Percentiles rank a stretch among this genome's conserved stretches.
These are phyloP conservation scores for Xerocomus tenax DNA, from an alignment of 1,284 basidiomycete genomes.

Conservation along the genomic window DNA sequence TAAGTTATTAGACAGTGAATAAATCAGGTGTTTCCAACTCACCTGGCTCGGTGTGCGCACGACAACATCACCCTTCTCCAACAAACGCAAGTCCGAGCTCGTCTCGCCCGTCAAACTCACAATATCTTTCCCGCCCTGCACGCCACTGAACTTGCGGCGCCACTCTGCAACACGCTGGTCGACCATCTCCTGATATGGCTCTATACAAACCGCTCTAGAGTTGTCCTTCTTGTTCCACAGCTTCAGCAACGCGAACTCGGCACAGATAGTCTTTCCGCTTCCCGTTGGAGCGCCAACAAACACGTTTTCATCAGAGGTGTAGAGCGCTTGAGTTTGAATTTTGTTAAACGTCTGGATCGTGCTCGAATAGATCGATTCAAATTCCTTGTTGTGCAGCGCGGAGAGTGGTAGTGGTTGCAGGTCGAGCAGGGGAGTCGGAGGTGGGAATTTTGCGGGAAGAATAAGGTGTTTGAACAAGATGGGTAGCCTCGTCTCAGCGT, in stretches of 20 bases:
- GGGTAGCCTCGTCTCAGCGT: constrained; percentile 88
- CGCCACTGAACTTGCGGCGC: constrained; percentile 71
- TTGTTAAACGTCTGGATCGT: constrained; percentile 89
- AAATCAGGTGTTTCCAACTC: constrained; percentile 18
- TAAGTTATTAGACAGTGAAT: constrained; percentile 9
- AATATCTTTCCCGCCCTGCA: constrained; percentile 88
- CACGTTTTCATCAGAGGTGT: constrained; percentile 92
- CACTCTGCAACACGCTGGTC: constrained; percentile 85
- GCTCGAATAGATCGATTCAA: constrained; percentile 75
- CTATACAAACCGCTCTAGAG: constrained; percentile 87
- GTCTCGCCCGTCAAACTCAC: constrained; percentile 91
- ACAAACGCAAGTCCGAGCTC: constrained; percentile 82
- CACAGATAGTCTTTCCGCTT: constrained; percentile 89
- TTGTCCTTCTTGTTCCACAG: constrained; percentile 87
- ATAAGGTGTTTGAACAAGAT: constrained; percentile 98
- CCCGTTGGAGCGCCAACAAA: constrained; percentile 95
- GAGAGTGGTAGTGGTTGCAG: constrained; percentile 86
- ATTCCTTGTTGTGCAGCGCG: constrained; percentile 87
- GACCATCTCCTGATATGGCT: constrained; percentile 96
- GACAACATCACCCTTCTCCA: constrained; percentile 89
- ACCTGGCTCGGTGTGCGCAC: constrained; percentile 86
- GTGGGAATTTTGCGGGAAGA: constrained; percentile 93
- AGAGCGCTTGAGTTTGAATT: constrained; percentile 96
- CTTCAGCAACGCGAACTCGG: constrained; percentile 88
- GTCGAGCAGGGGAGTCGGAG: constrained; percentile 87